Base-by-base conservation (phyloP, 2,329 filamentous ascomycete species). In the Torrubiella hemipterigena region DNA sequence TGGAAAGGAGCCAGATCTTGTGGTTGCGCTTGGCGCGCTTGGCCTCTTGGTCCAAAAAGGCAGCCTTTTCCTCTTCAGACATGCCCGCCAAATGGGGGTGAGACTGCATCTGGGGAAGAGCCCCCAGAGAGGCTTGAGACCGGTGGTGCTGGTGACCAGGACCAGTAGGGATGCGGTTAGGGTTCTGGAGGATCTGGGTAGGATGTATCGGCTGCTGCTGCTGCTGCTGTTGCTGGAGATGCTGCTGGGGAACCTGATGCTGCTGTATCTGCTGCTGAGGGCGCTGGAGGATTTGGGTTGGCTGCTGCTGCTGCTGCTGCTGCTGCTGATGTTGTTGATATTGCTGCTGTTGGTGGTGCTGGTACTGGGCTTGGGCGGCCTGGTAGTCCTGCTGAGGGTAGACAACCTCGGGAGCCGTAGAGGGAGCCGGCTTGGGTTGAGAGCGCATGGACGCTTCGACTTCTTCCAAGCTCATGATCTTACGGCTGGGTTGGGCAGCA, bases 1-100 rank as follows among this genome's bases (percentile, higher is more conserved):
- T 86, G 16, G 85, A 93, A 32, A 95, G 63, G 25, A 93, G 66
- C 60, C 87, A 89, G 39, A 98, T 96, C 65, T 98, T 98, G 62
- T 96, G 89, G 50, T 98, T 96, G 25, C 91, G 76, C 66, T 98
- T 98, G 6, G 91, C 87, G 30, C 91, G 77, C 58, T 87, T 91
- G 1, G 87, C 87, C 55, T 98, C 91, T 52, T 94, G 87, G 41
- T 85, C 77, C 32, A 96, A 57, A 49, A 87, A 91, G 3, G 79
- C 77, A 3, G 77, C 73, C 49, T 85, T 85, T 41, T 96, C 85
- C 38, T 87, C 77, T 43, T 93, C 84, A 0, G 82, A 77, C 38
- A 96, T 65, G 32, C 83, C 69, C 47, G 81, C 69, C 39, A 91
- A 36, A 30, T 55, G 52, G 14, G 54, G 49, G 29, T 55, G 54